Base-by-base conservation (phyloP, 2,329 filamentous ascomycete genomes). In the Ceratocystis papillata region DNA sequence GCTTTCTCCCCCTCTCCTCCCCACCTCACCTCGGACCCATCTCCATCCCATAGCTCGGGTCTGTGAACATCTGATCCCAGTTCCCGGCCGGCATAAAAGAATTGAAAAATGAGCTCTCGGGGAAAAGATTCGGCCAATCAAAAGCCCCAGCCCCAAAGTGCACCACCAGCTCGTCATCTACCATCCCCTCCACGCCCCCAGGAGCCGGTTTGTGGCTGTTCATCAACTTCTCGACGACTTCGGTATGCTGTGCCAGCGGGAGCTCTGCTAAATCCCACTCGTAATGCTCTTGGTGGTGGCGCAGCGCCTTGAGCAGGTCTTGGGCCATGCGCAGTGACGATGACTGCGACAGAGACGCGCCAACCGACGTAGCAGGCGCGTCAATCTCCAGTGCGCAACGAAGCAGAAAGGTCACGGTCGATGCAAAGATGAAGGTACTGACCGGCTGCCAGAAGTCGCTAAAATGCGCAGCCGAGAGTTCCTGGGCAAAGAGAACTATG, bases 221-320 rank as follows among this genome's bases (percentile, higher is more conserved):
- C 8, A 75, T 68, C 2, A 79, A 71, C 69, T 77, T 80, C 37
- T 81, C 77, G 0, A 81, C 73, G 12, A 81, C 70, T 10, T 80
- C 79, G 5, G 74, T 72, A 68, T 80, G 78, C 61, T 81, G 78
- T 0, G 75, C 74, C 1, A 83, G 71, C 67, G 80, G 82, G 3
- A 79, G 74, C 61, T 82, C 79, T 0, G 75, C 80, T 0, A 83
- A 71, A 67, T 83, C 80, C 80, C 81, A 83, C 0, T 70, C 72
- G 55, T 72, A 72, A 4, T 73, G 70, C 20, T 77, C 72, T 1
- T 75, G 75, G 57, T 80, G 78, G 0, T 69, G 68, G 12, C 73
- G 74, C 15, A 82, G 72, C 1, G 75, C 71, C 2, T 69, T 68
- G 2, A 81, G 71, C 10, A 81, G 72, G 22, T 77, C 75, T 4